A percentile compares a stretch with the other conserved stretches of the same genome.
These are phyloP conservation scores for Podospora anserina DNA, from an alignment of 495 filamentous ascomycete species.

Conservation along the genomic window DNA sequence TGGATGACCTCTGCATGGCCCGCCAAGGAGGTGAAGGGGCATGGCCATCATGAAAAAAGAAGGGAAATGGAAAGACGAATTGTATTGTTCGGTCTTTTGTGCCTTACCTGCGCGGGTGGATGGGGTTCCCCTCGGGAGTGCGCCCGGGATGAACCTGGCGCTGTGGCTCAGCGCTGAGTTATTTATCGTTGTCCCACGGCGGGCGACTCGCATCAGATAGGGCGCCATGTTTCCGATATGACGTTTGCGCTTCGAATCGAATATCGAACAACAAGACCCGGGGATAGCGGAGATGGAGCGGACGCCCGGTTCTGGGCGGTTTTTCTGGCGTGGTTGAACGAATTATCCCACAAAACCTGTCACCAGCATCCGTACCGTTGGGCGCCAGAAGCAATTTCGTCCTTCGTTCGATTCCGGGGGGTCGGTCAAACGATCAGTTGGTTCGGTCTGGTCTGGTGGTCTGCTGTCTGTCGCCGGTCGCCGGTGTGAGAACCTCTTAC, in stretches of 20 bases:
- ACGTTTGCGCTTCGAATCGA: not conserved
- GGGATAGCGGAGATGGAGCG: not conserved
- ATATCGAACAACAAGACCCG: not conserved
- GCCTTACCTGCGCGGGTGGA: slow-evolving; percentile 14
- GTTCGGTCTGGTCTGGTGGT: not conserved
- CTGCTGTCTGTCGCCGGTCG: not conserved
- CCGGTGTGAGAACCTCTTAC: not conserved
- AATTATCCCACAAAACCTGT: slow-evolving; percentile 7
- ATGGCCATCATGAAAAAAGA: not conserved
- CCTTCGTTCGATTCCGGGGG: not conserved
- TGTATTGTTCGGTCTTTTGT: not conserved
- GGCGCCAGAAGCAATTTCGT: not conserved
- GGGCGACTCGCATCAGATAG: slow-evolving; percentile 18
- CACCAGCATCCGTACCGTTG: not conserved
- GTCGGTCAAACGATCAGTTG: not conserved
- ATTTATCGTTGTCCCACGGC: slow-evolving; percentile 18
- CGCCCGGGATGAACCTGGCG: slow-evolving; percentile 10
- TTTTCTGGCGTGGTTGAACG: slow-evolving; percentile 4
- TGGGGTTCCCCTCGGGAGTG: slow-evolving; percentile 2
- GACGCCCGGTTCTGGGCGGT: not conserved
- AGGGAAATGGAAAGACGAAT: slow-evolving; percentile 9
- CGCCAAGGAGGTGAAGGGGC: slow-evolving; percentile 1
- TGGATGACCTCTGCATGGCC: not conserved
- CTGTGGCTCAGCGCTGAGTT: slow-evolving; percentile 15
- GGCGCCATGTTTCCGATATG: slow-evolving; percentile 17